Conservation (phyloP, 441 rosid genomes). For the Cnidoscolus chayamansa region DNA sequence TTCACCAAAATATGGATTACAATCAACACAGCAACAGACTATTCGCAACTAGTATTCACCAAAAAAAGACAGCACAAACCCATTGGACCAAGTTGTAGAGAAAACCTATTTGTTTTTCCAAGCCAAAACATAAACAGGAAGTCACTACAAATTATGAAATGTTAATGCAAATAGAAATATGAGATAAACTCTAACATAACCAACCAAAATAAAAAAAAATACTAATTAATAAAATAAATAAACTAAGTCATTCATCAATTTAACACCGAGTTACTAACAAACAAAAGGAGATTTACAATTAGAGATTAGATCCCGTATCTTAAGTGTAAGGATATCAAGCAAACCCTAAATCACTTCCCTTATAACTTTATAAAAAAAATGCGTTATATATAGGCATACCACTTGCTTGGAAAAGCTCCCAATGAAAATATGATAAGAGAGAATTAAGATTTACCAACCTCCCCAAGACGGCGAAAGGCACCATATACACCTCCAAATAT, state of each 20-base stretch:
- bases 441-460: slow-evolving; percentile 46
- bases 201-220: background rate
- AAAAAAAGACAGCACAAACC: too few relatives aligned
- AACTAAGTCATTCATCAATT: background rate
- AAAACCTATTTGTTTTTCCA: too few relatives aligned
- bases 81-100: too few relatives aligned
- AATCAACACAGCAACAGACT: too few relatives aligned
- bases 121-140: too few relatives aligned
- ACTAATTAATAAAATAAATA: background rate
- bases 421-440: slow-evolving; percentile 3
- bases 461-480: slow-evolving; percentile 97
- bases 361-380: background rate
- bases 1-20: too few relatives aligned
- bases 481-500: slow-evolving; percentile 96
- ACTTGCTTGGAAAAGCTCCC: background rate
- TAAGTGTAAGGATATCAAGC: background rate
- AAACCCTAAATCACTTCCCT: background rate
- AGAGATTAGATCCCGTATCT: background rate
- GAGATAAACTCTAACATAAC: too few relatives aligned
- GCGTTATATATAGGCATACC: background rate
- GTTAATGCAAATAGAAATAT: too few relatives aligned
- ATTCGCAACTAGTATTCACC: too few relatives aligned
- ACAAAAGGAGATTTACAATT: background rate
- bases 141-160: too few relatives aligned
- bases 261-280: background rate